phyloP scores from a whole-genome alignment of 352 stramenopile genomes.

The Globisporangium nodosum region DNA sequence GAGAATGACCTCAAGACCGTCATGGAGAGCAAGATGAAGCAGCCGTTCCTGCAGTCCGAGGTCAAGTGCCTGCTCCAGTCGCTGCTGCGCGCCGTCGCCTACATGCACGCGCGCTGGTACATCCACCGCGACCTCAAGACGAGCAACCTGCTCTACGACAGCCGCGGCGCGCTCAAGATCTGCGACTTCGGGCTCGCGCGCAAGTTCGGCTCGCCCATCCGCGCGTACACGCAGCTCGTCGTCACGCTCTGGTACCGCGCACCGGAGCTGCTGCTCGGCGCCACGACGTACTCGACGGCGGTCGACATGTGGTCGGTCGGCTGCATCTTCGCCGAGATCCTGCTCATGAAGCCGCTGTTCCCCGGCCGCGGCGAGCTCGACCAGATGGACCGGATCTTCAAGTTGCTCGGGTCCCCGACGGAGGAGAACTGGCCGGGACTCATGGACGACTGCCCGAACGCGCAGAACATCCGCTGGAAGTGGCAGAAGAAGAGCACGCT shows the following conservation, averaged over 20 bases:
- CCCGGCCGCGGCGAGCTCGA: constrained; percentile 92
- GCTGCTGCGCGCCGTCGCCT: constrained; percentile 82
- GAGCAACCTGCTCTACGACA: constrained; percentile 95
- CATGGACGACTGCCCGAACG: constrained; percentile 43
- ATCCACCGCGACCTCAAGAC: constrained; percentile 98
- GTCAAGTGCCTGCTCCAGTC: constrained; percentile 94
- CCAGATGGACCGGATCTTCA: constrained; percentile 96
- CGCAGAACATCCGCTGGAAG: constrained; percentile 55
- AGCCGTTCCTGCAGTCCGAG: constrained; percentile 83
- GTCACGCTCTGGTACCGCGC: constrained; percentile 94
- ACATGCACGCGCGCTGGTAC: constrained; percentile 92
- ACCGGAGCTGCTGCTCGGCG: constrained; percentile 91
- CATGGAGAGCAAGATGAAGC: constrained; percentile 80
- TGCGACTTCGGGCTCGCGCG: constrained; percentile 85
- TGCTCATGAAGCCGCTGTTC: constrained; percentile 92
- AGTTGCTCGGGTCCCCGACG: constrained; percentile 87
- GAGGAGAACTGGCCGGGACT: constrained; percentile 89
- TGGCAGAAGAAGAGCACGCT: constrained; percentile 64
- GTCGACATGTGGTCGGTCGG: constrained; percentile 97
- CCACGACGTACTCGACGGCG: constrained; percentile 89
- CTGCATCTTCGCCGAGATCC: constrained; percentile 96
- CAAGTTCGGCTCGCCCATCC: constrained; percentile 75
- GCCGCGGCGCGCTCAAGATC: constrained; percentile 66
- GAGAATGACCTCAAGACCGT: constrained; percentile 85
- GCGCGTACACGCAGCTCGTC: constrained; percentile 88